phyloP scores from a whole-genome alignment of 169 alveolate species.

The Eimeria zaria region DNA sequence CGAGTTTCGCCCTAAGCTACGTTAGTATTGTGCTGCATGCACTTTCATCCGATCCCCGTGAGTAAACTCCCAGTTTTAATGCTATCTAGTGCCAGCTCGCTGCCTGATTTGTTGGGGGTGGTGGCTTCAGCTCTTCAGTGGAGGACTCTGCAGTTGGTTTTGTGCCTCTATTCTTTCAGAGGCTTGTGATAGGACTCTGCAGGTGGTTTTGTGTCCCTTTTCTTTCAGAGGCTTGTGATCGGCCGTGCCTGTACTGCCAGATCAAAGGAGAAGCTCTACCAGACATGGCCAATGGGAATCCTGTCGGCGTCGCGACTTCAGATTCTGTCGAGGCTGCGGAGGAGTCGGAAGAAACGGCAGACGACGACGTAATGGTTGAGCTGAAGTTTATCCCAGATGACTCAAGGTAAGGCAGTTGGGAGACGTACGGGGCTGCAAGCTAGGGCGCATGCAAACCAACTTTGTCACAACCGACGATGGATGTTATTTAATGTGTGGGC shows the following conservation, averaged over 20 bases:
- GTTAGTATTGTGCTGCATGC: constrained; percentile 90
- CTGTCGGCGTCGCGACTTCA: constrained; percentile 20
- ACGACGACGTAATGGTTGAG: constrained; percentile 59
- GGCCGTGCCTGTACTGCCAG: constrained; percentile 76
- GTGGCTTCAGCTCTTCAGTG: not conserved
- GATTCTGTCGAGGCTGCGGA: constrained; percentile 29
- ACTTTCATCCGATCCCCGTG: constrained; percentile 93
- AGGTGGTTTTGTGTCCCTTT: not conserved
- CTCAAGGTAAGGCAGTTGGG: constrained; percentile 22
- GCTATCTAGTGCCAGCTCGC: not conserved
- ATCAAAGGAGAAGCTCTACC: constrained; percentile 56
- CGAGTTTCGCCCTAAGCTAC: constrained; percentile 89
- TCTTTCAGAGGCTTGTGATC: constrained; percentile 35
- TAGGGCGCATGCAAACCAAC: not conserved
- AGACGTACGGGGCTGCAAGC: not conserved
- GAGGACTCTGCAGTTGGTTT: too few relatives aligned
- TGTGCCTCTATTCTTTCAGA: too few relatives aligned
- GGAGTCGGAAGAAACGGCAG: constrained; percentile 40
- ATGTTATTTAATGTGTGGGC: not conserved
- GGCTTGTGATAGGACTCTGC: not conserved
- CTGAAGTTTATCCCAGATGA: constrained; percentile 70
- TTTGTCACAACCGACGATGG: not conserved
- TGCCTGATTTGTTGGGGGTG: not conserved
- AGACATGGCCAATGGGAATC: not conserved
- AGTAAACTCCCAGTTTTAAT: not conserved